A percentile compares a stretch with the other conserved stretches of the same genome.
Evolutionary conservation across 2,329 filamentous ascomycete genomes (phyloP).

Genomic region (Raffaelea arxii): DNA sequence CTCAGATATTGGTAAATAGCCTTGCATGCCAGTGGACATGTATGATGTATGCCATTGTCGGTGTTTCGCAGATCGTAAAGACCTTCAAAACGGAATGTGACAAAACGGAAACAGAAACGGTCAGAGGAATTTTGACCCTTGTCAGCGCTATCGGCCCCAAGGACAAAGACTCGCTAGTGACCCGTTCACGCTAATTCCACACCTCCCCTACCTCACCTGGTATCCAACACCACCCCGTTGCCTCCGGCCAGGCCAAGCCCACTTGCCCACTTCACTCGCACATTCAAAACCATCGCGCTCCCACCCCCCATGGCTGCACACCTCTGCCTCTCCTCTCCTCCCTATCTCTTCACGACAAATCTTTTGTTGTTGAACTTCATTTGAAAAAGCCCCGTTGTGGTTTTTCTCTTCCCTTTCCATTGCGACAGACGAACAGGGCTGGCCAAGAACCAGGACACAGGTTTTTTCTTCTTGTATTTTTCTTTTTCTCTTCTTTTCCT

Average conservation of each 20-base stretch:
- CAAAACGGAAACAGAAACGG: neutral
- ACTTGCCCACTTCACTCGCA: neutral
- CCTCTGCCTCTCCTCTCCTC: neutral
- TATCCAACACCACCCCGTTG: conserved; percentile 1
- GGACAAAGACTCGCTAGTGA: neutral
- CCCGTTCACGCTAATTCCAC: conserved; percentile 11
- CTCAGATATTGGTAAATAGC: no score
- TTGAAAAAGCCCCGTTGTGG: no score
- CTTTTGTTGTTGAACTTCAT: conserved; percentile 8
- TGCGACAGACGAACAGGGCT: conserved; percentile 5
- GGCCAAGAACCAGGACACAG: conserved; percentile 3
- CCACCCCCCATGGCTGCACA: conserved; percentile 1
- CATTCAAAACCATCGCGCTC: conserved; percentile 12
- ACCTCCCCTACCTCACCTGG: conserved; percentile 6
- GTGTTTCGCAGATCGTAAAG: no score
- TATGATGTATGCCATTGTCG: no score
- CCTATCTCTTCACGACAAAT: conserved; percentile 3
- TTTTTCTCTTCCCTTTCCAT: conserved; percentile 1
- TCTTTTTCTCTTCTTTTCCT: neutral
- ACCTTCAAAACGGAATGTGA: no score
- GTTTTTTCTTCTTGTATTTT: neutral
- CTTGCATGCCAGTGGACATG: no score
- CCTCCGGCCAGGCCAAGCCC: conserved; percentile 1
- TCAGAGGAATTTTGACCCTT: neutral
- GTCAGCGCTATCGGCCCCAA: neutral